Evolutionary conservation across 1,284 basidiomycete species (phyloP).

Genomic region (Leccinum subfulvum): DNA sequence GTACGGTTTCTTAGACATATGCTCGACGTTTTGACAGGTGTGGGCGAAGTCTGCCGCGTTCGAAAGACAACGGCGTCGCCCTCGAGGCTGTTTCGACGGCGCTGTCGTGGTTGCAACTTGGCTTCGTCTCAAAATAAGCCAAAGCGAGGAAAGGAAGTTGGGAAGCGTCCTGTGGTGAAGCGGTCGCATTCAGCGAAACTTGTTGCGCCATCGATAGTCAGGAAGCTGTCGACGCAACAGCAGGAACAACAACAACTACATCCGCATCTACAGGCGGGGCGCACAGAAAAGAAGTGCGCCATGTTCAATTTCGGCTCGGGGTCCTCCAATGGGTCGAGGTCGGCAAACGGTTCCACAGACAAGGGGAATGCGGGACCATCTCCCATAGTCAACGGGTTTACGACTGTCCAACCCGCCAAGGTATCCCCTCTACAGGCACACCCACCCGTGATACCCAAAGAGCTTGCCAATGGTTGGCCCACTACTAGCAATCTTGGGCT

Average conservation of each 20-base stretch:
- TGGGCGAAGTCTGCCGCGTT: too few relatives aligned
- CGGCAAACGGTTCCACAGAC: conserved; percentile 28
- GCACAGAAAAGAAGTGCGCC: conserved; percentile 30
- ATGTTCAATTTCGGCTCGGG: conserved; percentile 59
- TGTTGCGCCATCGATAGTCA: conserved; percentile 28
- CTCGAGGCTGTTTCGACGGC: too few relatives aligned
- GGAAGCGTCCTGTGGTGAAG: conserved; percentile 27
- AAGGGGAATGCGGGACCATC: conserved; percentile 11
- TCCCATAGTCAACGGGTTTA: conserved; percentile 17
- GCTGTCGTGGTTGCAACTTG: too few relatives aligned
- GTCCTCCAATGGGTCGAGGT: conserved; percentile 51
- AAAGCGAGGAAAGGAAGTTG: conserved; percentile 35
- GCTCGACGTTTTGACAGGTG: too few relatives aligned
- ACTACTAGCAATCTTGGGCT: background rate
- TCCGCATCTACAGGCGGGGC: conserved; percentile 15
- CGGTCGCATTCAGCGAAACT: conserved; percentile 32
- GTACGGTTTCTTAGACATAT: too few relatives aligned
- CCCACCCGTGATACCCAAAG: conserved; percentile 24
- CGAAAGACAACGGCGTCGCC: too few relatives aligned
- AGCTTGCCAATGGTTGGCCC: conserved; percentile 5
- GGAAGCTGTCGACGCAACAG: conserved; percentile 29
- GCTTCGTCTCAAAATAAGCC: conserved; percentile 21
- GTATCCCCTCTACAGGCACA: conserved; percentile 11
- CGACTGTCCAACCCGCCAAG: conserved; percentile 14
- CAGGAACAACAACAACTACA: background rate